phyloP scores from a whole-genome alignment of 257 asterid genomes.

The Linderniella brevidens region DNA sequence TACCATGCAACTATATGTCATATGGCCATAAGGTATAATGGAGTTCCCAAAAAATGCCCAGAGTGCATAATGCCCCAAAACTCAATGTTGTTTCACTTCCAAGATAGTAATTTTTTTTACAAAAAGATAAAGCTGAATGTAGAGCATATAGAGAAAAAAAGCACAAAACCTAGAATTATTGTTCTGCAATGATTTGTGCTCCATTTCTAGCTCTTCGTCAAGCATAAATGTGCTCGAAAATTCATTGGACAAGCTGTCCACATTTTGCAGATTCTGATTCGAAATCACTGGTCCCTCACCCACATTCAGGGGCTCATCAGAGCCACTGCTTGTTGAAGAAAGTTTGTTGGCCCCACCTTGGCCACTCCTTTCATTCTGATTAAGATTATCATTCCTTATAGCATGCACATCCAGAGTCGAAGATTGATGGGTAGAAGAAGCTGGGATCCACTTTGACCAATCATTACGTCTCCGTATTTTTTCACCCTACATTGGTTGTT shows the following conservation, averaged over 20 bases:
- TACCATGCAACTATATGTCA: no score
- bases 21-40: no score
- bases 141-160: no score
- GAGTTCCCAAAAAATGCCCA: no score
- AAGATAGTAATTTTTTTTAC: no score
- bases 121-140: no score
- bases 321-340: constrained; percentile 13
- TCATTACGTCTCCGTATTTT: constrained; percentile 74
- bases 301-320: background rate
- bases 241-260: constrained; percentile 39
- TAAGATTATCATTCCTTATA: constrained; percentile 16
- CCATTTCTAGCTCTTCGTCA: constrained; percentile 78
- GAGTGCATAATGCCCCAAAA: no score
- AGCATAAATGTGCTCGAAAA: constrained; percentile 64
- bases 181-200: constrained; percentile 22
- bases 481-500: constrained; percentile 40
- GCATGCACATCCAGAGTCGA: constrained; percentile 14
- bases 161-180: no score
- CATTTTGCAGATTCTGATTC: constrained; percentile 14
- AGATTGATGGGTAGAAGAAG: constrained; percentile 19
- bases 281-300: constrained; percentile 11
- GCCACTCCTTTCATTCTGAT: constrained; percentile 20
- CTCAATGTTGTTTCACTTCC: no score
- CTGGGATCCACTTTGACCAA: constrained; percentile 64
- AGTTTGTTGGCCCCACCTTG: constrained; percentile 11